Evolutionary conservation across 2,329 filamentous ascomycete species (phyloP).

Genomic region (Fusarium coicis): DNA sequence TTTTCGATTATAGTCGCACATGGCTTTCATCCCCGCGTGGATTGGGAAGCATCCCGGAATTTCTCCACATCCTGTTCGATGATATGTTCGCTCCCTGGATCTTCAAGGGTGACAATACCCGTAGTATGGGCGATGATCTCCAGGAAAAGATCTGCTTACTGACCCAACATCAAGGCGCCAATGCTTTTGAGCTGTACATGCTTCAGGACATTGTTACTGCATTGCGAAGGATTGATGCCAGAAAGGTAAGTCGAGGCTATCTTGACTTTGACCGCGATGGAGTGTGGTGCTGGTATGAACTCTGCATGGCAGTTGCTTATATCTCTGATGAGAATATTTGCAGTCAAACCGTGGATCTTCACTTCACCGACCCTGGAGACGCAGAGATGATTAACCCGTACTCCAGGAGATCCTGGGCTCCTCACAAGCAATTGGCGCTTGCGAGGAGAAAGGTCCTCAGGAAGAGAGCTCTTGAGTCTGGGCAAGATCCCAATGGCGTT

Average conservation of each 20-base stretch:
- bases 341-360: neutral
- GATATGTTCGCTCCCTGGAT: neutral
- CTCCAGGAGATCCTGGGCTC: neutral
- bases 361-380: neutral
- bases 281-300: neutral
- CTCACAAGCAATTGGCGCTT: rapidly evolving
- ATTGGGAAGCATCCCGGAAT: neutral
- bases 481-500: neutral
- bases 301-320: neutral
- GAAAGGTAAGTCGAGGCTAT: neutral
- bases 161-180: neutral
- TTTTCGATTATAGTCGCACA: neutral
- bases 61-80: neutral
- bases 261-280: neutral
- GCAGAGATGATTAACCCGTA: neutral
- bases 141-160: neutral
- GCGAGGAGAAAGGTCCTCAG: neutral
- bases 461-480: neutral
- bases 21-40: neutral
- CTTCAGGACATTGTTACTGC: neutral
- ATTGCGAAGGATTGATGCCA: neutral
- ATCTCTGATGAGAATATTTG: neutral
- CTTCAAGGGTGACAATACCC: neutral
- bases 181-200: neutral
- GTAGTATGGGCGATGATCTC: neutral